Evolutionary conservation across 2,329 filamentous ascomycete species (phyloP), one percentile per base, ranked within the genome.

Genomic region (Chrysosporium keratinophilum): DNA sequence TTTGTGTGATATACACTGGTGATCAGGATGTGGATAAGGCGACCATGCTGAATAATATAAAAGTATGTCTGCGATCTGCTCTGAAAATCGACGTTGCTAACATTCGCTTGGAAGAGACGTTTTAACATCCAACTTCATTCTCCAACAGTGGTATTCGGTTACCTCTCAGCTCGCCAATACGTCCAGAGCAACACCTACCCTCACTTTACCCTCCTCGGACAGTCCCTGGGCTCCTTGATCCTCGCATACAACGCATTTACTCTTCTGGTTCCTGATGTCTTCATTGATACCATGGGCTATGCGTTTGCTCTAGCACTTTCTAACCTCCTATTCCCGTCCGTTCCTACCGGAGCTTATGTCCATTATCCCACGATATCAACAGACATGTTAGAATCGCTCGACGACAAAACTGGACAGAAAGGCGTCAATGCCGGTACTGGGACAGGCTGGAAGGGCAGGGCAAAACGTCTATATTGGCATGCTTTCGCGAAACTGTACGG

Each of bases 341-440:
- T 96, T 1, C 87, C 91, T 0, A 96, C 89, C 0, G 89, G 81
- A 44, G 90, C 93, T 50, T 98, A 98, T 66, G 90, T 97, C 1
- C 93, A 98, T 72, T 98, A 97, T 67, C 93, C 93, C 0, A 97
- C 91, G 54, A 98, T 98, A 52, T 96, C 90, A 2, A 98, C 89
- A 49, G 93, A 98, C 64, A 98, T 98, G 93, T 80, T 98, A 3
- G 79, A 82, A 19, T 91, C 87, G 15, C 80, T 96, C 3, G 81
- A 89, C 60, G 81, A 85, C 7, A 68, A 67, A 34, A 78, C 75
- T 46, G 85, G 83, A 12, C 68, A 67, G 53, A 84, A 80, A 70
- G 86, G 91, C 2, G 76, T 95, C 54, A 93, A 97, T 66, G 87
- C 90, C 3, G 90, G 91, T 33, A 78, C 86, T 52, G 91, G 89